These are phyloP conservation scores for Yamadazyma dushanensis DNA, from an alignment of 1,139 yeast genomes.

Conservation along the genomic window DNA sequence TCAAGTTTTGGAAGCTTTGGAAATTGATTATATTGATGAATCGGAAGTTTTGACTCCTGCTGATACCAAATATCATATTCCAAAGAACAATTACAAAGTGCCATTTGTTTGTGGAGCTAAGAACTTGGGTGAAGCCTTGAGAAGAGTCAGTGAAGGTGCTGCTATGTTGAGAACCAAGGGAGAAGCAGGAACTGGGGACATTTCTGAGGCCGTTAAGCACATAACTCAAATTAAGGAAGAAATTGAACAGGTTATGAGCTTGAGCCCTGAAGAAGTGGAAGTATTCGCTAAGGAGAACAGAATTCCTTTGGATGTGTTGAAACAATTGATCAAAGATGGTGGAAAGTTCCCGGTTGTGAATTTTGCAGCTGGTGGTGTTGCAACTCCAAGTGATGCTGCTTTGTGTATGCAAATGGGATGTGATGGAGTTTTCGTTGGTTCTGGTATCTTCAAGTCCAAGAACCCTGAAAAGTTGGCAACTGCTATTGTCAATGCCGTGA, in stretches of 20 bases:
- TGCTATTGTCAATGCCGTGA: constrained; percentile 81
- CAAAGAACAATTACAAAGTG: constrained; percentile 60
- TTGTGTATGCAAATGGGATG: constrained; percentile 89
- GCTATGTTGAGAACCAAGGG: constrained; percentile 90
- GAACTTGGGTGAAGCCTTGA: constrained; percentile 80
- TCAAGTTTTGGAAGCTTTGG: constrained; percentile 71
- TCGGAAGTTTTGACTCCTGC: constrained; percentile 85
- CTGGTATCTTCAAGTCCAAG: constrained; percentile 78
- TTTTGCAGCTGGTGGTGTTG: constrained; percentile 91
- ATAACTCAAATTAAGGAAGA: constrained; percentile 60
- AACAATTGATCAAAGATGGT: constrained; percentile 48
- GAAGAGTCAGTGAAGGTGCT: constrained; percentile 82
- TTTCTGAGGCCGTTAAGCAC: constrained; percentile 82
- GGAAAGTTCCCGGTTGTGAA: constrained; percentile 82
- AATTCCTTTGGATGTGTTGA: constrained; percentile 57
- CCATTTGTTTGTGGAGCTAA: constrained; percentile 90
- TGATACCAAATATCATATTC: constrained; percentile 66
- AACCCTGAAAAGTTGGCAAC: constrained; percentile 76
- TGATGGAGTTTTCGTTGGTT: constrained; percentile 90
- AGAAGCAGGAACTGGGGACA: constrained; percentile 89
- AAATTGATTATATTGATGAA: constrained; percentile 81
- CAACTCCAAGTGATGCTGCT: constrained; percentile 90
- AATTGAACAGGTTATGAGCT: constrained; percentile 46
- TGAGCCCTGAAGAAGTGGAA: constrained; percentile 47
- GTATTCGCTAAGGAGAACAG: constrained; percentile 58